phyloP scores from a whole-genome alignment of 2,329 filamentous ascomycete species.

The Phialophora chinensis region DNA sequence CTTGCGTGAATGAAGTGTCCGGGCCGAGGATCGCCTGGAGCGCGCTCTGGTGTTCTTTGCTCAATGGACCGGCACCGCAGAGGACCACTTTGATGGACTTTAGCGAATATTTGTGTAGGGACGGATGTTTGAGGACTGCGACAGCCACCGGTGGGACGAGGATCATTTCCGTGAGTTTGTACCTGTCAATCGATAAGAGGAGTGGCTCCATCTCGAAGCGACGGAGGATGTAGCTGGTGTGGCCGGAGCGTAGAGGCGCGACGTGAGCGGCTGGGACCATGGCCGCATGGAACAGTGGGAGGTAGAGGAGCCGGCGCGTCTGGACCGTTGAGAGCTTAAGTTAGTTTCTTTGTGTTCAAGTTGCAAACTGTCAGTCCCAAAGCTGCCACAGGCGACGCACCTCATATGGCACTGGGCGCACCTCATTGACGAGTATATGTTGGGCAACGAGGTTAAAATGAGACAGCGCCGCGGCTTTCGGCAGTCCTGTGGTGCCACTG shows the following conservation, averaged over 20 bases:
- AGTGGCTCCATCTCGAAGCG: constrained; percentile 53
- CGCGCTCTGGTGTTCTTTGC: constrained; percentile 48
- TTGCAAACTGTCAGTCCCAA: neutral
- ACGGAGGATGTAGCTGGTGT: constrained; percentile 55
- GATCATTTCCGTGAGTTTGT: constrained; percentile 56
- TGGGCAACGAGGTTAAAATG: constrained; percentile 65
- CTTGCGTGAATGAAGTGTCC: constrained; percentile 52
- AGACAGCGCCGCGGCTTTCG: constrained; percentile 64
- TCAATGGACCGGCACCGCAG: constrained; percentile 58
- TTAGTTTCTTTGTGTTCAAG: neutral
- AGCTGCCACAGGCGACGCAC: constrained; percentile 13
- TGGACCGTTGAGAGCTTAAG: neutral
- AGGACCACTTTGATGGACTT: constrained; percentile 51
- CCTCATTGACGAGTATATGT: constrained; percentile 49
- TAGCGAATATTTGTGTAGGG: constrained; percentile 40
- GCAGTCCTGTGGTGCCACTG: constrained; percentile 65
- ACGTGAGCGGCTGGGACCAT: constrained; percentile 54
- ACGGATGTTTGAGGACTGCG: constrained; percentile 40
- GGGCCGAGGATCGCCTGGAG: constrained; percentile 51
- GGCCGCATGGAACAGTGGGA: constrained; percentile 62
- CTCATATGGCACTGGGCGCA: constrained; percentile 18
- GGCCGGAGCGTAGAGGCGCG: constrained; percentile 53
- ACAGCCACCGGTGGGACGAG: constrained; percentile 56
- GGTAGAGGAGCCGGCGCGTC: constrained; percentile 24
- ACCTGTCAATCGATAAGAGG: constrained; percentile 48